Evolutionary conservation across 2,329 filamentous ascomycete species (phyloP), one percentile per base, ranked within the genome.

Genomic region (Fusarium buxicola): DNA sequence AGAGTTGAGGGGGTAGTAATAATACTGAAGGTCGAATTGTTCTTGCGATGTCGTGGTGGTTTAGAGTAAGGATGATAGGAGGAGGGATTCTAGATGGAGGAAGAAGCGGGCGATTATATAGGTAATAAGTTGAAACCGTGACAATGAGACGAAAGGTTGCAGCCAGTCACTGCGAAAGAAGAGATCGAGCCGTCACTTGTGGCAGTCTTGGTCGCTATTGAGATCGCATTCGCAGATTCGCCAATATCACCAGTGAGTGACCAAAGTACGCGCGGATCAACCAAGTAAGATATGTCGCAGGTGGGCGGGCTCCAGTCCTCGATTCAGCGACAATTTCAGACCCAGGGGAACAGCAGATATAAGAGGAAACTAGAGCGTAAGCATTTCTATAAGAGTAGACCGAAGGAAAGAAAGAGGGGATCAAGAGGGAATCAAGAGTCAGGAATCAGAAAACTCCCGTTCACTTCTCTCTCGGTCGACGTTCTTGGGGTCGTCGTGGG

Each of bases 381-480:
- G 30, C 55, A 50, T 32, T 54, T 50, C 40, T 38, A 30, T 39
- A 38, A 53, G 32, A 9, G 18, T 13, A 39, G 43, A 53, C 49
- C 28, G 43, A 50, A 40, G 10, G 18, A 41, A 32, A 11, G 9
- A 38, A 38, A 11, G 10, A 13, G 34, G 13, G 13, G 55, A 55
- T 34, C 38, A 16, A 32, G 38, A 46, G 32, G 36, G 43, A 50
- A 31, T 41, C n/a, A 48, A 49, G 25, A 53, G 55, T 27, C 41
- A 56, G 53, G 45, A 53, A 40, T 55, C 51, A 49, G 51, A 39
- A 55, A 56, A 40, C 67, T 60, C 43, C 47, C 39, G 47, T 43
- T 16, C 28, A 15, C 31, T 58, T 55, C 48, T 39, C 60, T 69
- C 67, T 71, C 69, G 69, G 69, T 71, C 68, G 64, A 70, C 69